Conservation (phyloP, 139 green algal species). For the Tetraselmis chui region DNA sequence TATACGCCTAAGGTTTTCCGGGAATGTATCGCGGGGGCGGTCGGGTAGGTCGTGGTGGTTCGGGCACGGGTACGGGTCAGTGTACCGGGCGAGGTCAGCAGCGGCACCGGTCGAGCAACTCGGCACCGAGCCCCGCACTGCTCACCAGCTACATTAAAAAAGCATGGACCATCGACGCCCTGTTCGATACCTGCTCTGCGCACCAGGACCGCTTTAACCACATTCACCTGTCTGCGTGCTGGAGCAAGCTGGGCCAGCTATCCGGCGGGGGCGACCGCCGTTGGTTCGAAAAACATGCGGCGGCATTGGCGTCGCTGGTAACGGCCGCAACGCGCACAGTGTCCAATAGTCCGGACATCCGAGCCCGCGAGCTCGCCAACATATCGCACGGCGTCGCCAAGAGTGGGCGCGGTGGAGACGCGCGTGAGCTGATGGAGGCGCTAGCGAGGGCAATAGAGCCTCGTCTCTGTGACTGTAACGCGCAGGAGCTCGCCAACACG, state of each 20-base stretch:
- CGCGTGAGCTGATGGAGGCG: not conserved
- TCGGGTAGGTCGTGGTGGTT: too few relatives aligned
- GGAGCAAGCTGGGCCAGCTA: constrained; percentile 12
- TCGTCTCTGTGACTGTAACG: constrained; percentile 4
- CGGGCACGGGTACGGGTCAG: too few relatives aligned
- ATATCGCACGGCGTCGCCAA: constrained; percentile 22
- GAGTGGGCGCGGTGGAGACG: not conserved
- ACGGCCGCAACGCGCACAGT: constrained; percentile 2
- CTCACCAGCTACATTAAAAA: not conserved
- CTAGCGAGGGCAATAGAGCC: constrained; percentile 2
- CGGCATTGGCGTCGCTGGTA: not conserved
- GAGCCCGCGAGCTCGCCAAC: constrained; percentile 21
- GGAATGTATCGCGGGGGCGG: too few relatives aligned
- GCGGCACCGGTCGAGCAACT: too few relatives aligned
- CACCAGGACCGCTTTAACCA: constrained; percentile 7
- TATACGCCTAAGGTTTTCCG: too few relatives aligned
- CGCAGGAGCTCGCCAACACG: constrained; percentile 23
- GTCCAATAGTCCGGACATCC: not conserved
- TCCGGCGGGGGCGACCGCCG: not conserved
- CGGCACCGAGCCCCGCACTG: too few relatives aligned
- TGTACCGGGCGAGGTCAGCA: too few relatives aligned
- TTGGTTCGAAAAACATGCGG: constrained; percentile 1
- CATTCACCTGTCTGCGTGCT: constrained; percentile 23
- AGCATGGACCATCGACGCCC: not conserved
- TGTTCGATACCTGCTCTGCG: not conserved